Evolutionary conservation across 202 grass and related monocot species (phyloP).

Genomic region (Schoenoplectus tabernaemontani): DNA sequence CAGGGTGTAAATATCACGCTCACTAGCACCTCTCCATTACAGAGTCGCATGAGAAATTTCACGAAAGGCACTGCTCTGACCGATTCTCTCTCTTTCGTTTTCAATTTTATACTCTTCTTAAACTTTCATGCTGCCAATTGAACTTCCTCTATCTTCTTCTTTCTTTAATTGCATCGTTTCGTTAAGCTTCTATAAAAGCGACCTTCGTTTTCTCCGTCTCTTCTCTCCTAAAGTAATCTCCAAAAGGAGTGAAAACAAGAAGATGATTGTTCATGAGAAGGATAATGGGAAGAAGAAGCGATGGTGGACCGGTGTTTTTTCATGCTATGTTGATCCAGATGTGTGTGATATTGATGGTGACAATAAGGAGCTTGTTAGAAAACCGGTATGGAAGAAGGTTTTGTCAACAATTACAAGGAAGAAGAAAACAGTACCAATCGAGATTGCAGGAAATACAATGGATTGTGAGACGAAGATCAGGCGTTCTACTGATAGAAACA

Average conservation of each 20-base stretch:
- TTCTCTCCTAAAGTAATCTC: not conserved
- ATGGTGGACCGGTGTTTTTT: not conserved
- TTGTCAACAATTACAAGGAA: not conserved
- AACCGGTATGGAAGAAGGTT: not conserved
- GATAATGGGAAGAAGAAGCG: not conserved
- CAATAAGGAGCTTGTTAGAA: not conserved
- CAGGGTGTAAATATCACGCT: not conserved
- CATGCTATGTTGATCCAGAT: conserved; percentile 1
- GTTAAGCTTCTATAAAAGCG: not conserved
- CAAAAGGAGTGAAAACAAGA: not conserved
- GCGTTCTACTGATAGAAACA: not conserved
- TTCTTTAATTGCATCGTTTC: not conserved
- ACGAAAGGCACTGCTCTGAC: not conserved
- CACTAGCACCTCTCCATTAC: conserved; percentile 15
- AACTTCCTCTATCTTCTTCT: not conserved
- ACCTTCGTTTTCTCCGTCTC: not conserved
- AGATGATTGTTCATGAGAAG: conserved; percentile 5
- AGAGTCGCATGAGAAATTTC: conserved; percentile 13
- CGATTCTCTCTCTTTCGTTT: not conserved
- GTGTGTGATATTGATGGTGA: not conserved
- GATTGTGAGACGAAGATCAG: not conserved
- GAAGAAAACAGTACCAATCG: not conserved
- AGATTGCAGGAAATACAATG: not conserved
- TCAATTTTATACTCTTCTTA: not conserved
- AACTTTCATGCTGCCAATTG: not conserved